Conservation (phyloP, 2,329 filamentous ascomycete genomes). For the Aspergillus cejpii region DNA sequence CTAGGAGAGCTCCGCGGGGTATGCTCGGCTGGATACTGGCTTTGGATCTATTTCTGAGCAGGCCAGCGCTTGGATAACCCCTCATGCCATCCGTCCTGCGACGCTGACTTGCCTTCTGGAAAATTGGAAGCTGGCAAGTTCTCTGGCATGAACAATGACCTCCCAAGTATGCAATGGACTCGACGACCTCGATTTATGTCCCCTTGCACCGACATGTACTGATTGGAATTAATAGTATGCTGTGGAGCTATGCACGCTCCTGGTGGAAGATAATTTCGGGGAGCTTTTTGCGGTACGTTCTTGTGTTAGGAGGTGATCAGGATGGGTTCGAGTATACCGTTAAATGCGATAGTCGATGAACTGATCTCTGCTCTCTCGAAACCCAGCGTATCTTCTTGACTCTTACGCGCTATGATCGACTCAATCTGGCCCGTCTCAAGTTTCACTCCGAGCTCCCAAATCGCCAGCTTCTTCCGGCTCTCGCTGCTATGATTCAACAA, state of each 20-base stretch:
- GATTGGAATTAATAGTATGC: constrained; percentile 49
- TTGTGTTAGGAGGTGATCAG: background rate
- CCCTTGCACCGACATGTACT: constrained; percentile 20
- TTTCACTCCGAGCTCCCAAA: constrained; percentile 65
- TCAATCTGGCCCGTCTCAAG: constrained; percentile 61
- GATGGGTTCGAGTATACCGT: background rate
- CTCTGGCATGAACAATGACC: constrained; percentile 59
- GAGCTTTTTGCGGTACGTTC: constrained; percentile 78
- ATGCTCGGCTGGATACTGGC: no score
- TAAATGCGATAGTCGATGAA: background rate
- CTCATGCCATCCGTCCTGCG: constrained; percentile 49
- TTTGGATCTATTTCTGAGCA: background rate
- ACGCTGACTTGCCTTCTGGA: constrained; percentile 65
- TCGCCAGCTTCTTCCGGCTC: constrained; percentile 71
- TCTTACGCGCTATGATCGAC: constrained; percentile 71
- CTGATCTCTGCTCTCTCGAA: constrained; percentile 1
- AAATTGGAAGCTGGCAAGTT: constrained; percentile 60
- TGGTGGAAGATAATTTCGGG: constrained; percentile 84
- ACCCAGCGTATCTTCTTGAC: constrained; percentile 72
- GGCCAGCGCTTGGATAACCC: background rate
- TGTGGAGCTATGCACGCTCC: constrained; percentile 80
- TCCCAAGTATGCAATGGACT: constrained; percentile 47
- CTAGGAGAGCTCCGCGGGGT: no score
- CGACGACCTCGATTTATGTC: constrained; percentile 13
- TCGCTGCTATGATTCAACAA: constrained; percentile 81